A percentile compares a stretch with the other conserved stretches of the same genome.
phyloP scores from a whole-genome alignment of 768 basidiomycete species.

The Agrocybe praecox region DNA sequence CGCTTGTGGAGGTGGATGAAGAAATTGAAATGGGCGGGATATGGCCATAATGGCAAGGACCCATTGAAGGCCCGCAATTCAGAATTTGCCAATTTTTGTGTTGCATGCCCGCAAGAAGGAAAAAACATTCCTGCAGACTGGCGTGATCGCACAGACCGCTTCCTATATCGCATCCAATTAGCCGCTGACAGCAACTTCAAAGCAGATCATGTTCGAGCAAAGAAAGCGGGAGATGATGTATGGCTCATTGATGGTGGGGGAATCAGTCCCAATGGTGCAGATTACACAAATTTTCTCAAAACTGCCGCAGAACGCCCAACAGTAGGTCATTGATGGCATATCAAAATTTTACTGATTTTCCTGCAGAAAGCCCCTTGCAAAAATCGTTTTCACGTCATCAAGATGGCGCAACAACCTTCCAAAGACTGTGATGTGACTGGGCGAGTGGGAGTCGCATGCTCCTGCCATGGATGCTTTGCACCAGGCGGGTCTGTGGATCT shows the following conservation, averaged over 20 bases:
- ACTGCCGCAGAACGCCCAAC: too few species aligned
- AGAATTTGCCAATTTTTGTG: conserved; percentile 19
- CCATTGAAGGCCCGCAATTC: not conserved
- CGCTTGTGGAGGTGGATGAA: conserved; percentile 19
- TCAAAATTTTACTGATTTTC: too few species aligned
- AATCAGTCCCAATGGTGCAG: conserved; percentile 4
- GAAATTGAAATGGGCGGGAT: conserved; percentile 15
- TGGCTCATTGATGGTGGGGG: conserved; percentile 15
- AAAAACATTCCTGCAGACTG: conserved; percentile 26
- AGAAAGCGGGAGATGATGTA: not conserved
- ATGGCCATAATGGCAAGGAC: conserved; percentile 3
- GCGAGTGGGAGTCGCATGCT: conserved; percentile 13
- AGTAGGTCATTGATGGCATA: too few species aligned
- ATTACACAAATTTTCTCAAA: too few species aligned
- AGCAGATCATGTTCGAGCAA: conserved; percentile 12
- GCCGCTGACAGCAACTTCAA: conserved; percentile 17
- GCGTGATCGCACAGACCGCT: conserved; percentile 8
- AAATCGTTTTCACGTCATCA: conserved; percentile 13
- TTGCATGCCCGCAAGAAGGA: conserved; percentile 26
- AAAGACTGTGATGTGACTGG: conserved; percentile 14
- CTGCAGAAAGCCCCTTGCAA: conserved; percentile 16
- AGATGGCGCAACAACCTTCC: conserved; percentile 3
- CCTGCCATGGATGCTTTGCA: conserved; percentile 19
- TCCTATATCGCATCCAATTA: conserved; percentile 1
- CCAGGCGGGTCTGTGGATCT: conserved; percentile 17